Percentiles rank a stretch among this genome's conserved stretches.
These are phyloP conservation scores for Penicillium crystallinum DNA, from an alignment of 495 filamentous ascomycete species.

Conservation along the genomic window DNA sequence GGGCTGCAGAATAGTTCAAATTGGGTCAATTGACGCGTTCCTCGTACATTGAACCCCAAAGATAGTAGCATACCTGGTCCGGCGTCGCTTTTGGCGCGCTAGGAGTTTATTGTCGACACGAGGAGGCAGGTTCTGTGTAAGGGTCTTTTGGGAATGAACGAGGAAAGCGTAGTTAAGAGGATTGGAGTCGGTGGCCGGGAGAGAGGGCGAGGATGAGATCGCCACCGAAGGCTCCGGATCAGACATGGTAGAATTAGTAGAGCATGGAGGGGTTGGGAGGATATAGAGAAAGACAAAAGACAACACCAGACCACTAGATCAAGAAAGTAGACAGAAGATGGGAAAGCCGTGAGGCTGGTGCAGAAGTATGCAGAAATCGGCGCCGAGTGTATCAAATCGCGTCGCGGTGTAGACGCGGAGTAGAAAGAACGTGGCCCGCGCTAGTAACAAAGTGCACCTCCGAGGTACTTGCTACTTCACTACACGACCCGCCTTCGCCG, in stretches of 20 bases:
- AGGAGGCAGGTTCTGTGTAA: slow-evolving; percentile 57
- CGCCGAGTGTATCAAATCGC: slow-evolving; percentile 24
- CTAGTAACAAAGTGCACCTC: slow-evolving; percentile 20
- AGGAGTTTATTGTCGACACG: slow-evolving; percentile 64
- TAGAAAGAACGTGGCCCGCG: slow-evolving; percentile 29
- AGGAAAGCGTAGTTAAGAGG: slow-evolving; percentile 57
- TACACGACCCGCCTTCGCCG: not conserved
- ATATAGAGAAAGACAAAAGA: slow-evolving; percentile 3
- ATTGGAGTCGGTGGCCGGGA: slow-evolving; percentile 33
- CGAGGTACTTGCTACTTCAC: slow-evolving; percentile 16
- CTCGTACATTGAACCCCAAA: not conserved
- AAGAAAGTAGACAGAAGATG: slow-evolving; percentile 10
- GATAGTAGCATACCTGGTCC: slow-evolving; percentile 50
- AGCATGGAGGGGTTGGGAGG: slow-evolving; percentile 14
- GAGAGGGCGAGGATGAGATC: slow-evolving; percentile 35
- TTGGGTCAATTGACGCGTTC: slow-evolving; percentile 13
- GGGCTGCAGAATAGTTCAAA: slow-evolving; percentile 48
- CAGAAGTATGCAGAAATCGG: slow-evolving; percentile 20
- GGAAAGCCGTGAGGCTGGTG: slow-evolving; percentile 16
- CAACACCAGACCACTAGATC: slow-evolving; percentile 4
- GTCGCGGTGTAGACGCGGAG: slow-evolving; percentile 44
- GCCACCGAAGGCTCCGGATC: slow-evolving; percentile 32
- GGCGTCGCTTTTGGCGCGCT: slow-evolving; percentile 61
- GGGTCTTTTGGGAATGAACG: slow-evolving; percentile 61
- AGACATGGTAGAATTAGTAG: slow-evolving; percentile 29